Evolutionary conservation across 2,329 filamentous ascomycete genomes (phyloP).

Genomic region (Alternaria burnsii): DNA sequence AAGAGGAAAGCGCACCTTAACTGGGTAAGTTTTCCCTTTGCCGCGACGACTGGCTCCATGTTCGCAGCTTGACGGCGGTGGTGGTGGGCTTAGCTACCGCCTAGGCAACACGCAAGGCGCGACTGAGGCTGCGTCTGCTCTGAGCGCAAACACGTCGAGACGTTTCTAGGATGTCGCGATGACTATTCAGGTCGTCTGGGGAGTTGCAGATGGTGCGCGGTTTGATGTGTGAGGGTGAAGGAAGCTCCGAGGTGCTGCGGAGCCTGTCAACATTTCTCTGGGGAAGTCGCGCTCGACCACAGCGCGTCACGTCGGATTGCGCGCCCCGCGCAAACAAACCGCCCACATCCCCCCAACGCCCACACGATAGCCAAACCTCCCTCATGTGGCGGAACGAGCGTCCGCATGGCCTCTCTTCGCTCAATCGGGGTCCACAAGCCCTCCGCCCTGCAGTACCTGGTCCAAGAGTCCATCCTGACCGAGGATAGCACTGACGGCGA

Average conservation of each 20-base stretch:
- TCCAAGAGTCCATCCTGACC: conserved; percentile 80
- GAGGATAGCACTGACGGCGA: conserved; percentile 69
- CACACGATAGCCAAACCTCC: conserved; percentile 14
- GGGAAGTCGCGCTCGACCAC: conserved; percentile 34
- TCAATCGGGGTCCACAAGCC: conserved; percentile 93
- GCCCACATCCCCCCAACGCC: conserved; percentile 1
- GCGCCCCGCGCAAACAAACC: conserved; percentile 29
- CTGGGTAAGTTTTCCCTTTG: conserved; percentile 45
- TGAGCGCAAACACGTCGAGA: neutral
- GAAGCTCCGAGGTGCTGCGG: conserved; percentile 24
- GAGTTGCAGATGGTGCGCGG: conserved; percentile 3
- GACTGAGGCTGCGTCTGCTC: neutral
- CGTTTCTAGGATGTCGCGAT: neutral
- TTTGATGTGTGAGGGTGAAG: conserved; percentile 10
- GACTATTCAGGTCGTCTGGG: neutral
- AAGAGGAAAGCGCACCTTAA: conserved; percentile 32
- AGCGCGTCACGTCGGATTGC: conserved; percentile 35
- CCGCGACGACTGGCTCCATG: conserved; percentile 77
- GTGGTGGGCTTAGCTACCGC: neutral
- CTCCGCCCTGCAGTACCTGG: conserved; percentile 80
- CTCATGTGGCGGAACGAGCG: conserved; percentile 44
- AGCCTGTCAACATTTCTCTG: conserved; percentile 18
- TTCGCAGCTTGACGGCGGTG: conserved; percentile 13
- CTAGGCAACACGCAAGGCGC: neutral
- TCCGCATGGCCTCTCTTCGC: conserved; percentile 83